These are phyloP conservation scores for Pichia rugopelliculosa DNA, from an alignment of 805 yeast species.

Conservation along the genomic window DNA sequence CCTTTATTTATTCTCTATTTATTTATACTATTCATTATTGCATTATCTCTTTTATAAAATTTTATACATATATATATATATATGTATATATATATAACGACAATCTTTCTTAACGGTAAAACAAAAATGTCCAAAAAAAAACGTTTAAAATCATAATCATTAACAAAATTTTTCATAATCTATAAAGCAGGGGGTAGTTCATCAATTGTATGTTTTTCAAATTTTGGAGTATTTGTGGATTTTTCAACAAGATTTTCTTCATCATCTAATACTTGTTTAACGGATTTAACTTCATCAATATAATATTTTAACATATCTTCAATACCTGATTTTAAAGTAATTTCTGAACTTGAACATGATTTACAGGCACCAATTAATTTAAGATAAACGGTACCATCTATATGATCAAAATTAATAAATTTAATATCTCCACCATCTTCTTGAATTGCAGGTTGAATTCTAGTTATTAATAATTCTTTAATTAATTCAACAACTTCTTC, in stretches of 20 bases:
- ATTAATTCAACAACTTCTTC: slow-evolving; percentile 82
- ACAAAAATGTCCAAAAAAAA: neutral
- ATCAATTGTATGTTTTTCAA: slow-evolving; percentile 14
- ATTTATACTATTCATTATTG: neutral
- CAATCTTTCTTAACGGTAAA: neutral
- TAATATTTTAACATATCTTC: slow-evolving; percentile 97
- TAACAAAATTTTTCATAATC: neutral
- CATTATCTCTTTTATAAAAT: neutral
- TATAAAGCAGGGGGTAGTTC: slow-evolving; percentile 31
- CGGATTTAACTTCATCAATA: slow-evolving; percentile 89
- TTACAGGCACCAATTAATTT: slow-evolving; percentile 95
- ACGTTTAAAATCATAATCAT: neutral
- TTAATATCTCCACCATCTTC: slow-evolving; percentile 98
- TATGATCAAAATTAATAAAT: slow-evolving; percentile 77
- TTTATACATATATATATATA: too few species aligned
- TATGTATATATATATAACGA: neutral
- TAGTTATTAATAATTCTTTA: slow-evolving; percentile 84
- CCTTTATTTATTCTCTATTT: neutral
- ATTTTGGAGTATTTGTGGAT: neutral
- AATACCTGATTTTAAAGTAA: slow-evolving; percentile 90
- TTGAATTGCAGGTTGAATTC: slow-evolving; percentile 95
- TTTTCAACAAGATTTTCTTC: slow-evolving; percentile 44
- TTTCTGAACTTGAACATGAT: slow-evolving; percentile 83
- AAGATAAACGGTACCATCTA: slow-evolving; percentile 79
- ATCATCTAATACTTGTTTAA: slow-evolving; percentile 80